Conservation (phyloP, 2,329 filamentous ascomycete genomes). For the Trichoderma guizhouense region DNA sequence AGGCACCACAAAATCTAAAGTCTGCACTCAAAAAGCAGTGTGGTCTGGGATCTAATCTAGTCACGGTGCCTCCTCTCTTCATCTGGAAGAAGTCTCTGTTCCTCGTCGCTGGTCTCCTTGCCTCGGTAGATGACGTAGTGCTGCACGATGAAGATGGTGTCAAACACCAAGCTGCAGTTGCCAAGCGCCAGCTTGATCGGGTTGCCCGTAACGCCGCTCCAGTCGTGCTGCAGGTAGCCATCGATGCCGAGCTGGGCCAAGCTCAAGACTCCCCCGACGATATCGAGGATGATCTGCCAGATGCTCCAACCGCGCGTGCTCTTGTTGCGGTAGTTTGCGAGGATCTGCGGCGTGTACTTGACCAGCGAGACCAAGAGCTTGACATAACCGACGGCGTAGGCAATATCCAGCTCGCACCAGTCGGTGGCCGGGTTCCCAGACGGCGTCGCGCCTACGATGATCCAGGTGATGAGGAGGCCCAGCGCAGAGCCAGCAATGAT, state of each 20-base stretch:
- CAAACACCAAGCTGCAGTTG: constrained; percentile 83
- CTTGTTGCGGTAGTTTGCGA: constrained; percentile 77
- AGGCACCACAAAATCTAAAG: background rate
- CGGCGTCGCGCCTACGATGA: constrained; percentile 42
- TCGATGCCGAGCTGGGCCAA: constrained; percentile 80
- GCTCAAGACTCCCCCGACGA: constrained; percentile 76
- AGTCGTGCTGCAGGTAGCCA: constrained; percentile 78
- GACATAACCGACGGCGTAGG: constrained; percentile 74
- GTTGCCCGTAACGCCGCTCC: constrained; percentile 88
- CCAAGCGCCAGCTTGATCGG: constrained; percentile 85
- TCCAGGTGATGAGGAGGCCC: constrained; percentile 52
- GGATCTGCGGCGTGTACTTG: constrained; percentile 88
- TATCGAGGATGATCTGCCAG: constrained; percentile 76
- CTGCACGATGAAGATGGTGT: constrained; percentile 80
- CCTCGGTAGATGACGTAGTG: constrained; percentile 75
- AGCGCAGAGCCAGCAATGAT: constrained; percentile 67
- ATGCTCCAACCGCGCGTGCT: constrained; percentile 91
- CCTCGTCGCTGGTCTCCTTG: constrained; percentile 8
- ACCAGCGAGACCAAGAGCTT: constrained; percentile 85
- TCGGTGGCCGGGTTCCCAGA: constrained; percentile 39
- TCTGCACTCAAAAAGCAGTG: background rate
- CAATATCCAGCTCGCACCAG: constrained; percentile 62
- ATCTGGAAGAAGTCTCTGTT: constrained; percentile 30
- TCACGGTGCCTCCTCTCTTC: constrained; percentile 22
- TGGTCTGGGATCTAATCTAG: background rate